A percentile compares a stretch with the other conserved stretches of the same genome.
phyloP scores from a whole-genome alignment of 495 filamentous ascomycete species.

The Saxophila tyrrhenica region DNA sequence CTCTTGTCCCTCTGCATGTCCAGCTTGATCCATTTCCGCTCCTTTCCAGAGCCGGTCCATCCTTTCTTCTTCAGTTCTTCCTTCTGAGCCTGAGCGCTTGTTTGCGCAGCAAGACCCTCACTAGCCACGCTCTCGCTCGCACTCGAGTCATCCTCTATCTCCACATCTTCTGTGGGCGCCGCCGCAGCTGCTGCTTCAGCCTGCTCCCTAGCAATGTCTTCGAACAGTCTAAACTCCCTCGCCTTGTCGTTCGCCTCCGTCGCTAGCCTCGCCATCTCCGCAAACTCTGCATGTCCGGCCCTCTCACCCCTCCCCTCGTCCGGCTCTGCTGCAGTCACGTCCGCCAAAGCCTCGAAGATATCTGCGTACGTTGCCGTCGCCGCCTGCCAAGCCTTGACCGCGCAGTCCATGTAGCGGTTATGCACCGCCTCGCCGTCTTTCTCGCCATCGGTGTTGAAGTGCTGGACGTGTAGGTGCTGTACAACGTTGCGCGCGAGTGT shows the following conservation, averaged over 20 bases:
- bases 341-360: slow-evolving; percentile 12
- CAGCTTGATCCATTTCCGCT: no score
- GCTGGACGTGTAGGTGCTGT: slow-evolving; percentile 11
- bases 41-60: neutral
- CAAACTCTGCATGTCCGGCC: slow-evolving; percentile 7
- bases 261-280: slow-evolving; percentile 1
- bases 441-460: neutral
- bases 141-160: neutral
- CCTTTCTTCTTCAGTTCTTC: neutral
- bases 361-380: slow-evolving; percentile 8
- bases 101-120: no score
- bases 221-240: slow-evolving; percentile 1
- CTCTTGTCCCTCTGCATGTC: neutral
- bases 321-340: slow-evolving; percentile 6
- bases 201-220: neutral
- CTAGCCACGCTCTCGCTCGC: neutral
- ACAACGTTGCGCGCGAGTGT: slow-evolving; percentile 7
- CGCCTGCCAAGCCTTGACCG: slow-evolving; percentile 13
- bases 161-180: neutral
- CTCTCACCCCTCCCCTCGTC: slow-evolving; percentile 2
- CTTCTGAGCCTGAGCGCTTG: neutral
- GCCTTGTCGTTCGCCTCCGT: slow-evolving; percentile 20
- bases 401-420: slow-evolving; percentile 3
- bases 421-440: slow-evolving; percentile 1
- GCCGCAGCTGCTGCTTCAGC: neutral